Evolutionary conservation across 2,329 filamentous ascomycete genomes (phyloP), one percentile per base, ranked within the genome.

Genomic region (Tolypocladium guangdongense): DNA sequence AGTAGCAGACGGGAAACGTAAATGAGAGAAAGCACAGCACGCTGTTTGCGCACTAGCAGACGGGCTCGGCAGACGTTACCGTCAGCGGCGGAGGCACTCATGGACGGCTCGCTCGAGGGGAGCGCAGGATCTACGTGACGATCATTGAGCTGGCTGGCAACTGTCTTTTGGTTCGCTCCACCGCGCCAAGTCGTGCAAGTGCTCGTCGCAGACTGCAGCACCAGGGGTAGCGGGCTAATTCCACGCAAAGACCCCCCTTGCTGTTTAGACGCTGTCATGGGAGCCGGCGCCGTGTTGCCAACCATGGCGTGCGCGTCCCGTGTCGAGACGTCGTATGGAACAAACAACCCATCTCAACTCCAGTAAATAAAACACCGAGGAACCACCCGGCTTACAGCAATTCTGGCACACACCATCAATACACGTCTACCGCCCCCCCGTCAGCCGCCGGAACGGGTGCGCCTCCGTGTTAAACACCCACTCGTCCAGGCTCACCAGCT

Each of bases 401-500:
- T 36, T 3, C 4, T 2, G 12, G 35, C 18, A 18, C 32, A 33
- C 32, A 33, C 8, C 27, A 6, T 30, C 5, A 7, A 6, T 30
- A 30, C 4, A 30, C 30, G 7, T 2, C 30, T 2, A 30, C 30
- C 32, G 32, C 7, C 30, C 30, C 30, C 7, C 30, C 30, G 4
- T 24, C 37, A 64, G 57, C 37, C 68, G 58, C 47, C 56, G 62
- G 27, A 74, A 63, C 0, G 77, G 77, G 59, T 80, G 77, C 0
- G 75, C 77, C 61, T 78, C 77, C 0, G 77, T 80, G 54, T 78
- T 80, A 50, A 83, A 70, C 43, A 89, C 83, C 69, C 77, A 88
- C 5, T 87, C 78, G 64, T 90, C 86, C 62, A 90, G 61, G 62
- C 77, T 86, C 24, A 87, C 70, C 20, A 82, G 59, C 14, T 78